Evolutionary conservation across 140 eudicot genomes (phyloP), one percentile per base, ranked within the genome.

Genomic region (Ambrosia hybrid): DNA sequence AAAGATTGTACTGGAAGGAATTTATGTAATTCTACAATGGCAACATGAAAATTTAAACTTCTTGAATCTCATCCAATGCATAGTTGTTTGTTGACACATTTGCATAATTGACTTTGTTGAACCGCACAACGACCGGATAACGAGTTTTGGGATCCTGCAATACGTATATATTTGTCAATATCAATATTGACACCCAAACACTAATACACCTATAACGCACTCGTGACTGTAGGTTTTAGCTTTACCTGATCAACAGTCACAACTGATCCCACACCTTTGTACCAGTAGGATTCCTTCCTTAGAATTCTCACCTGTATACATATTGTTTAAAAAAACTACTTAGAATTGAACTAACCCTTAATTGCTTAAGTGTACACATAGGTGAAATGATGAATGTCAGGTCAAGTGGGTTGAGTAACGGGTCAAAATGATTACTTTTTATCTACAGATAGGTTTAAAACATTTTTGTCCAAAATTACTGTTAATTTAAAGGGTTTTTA

Each of bases 11-110:
- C 39, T 66, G 51, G 57, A 51, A 77, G 79, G 78, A 34, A 60
- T 12, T 48, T 21, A 16, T 49, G 55, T 16, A 57, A 21, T 26
- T 73, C 82, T 75, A 80, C 76, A 57, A 65, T 73, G 67, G 73
- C 70, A 81, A 58, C 43, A 59, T 75, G 78, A 68, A 68, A 69
- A 21, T 68, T 80, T 74, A 58, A 65, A 84, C 84, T 82, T 84
- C 91, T 78, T 84, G 76, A 36, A 93, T 77, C 86, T 93, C 96
- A 79, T 89, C 96, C 93, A 85, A 79, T 73, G 98, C 98, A 59
- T 89, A 93, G 85, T 93, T 93, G 89, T 93, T 93, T 76, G 96
- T 92, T 3, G 98, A 92, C 69, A 92, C 91, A 79, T 87, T 90
- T n/a, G 98, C 96, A 60, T 89, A 90, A 60, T 90, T 93, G 76